phyloP scores from a whole-genome alignment of 495 filamentous ascomycete species.

The Aspergillus panamensis region DNA sequence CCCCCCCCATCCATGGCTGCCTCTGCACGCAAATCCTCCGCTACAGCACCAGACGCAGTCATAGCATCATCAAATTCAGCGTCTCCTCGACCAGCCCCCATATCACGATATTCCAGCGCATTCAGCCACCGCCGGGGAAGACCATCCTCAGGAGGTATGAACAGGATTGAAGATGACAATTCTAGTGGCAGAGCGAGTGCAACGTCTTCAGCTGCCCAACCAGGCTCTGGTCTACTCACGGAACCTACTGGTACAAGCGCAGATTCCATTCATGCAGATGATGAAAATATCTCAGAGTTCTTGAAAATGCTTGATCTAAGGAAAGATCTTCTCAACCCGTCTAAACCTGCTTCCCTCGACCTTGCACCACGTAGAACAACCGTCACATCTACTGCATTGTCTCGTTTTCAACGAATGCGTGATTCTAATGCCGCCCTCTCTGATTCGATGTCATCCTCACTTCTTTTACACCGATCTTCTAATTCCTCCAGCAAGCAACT shows the following conservation, averaged over 20 bases:
- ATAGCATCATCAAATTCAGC: slow-evolving; percentile 59
- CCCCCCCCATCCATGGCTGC: slow-evolving; percentile 51
- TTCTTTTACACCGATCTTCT: slow-evolving; percentile 76
- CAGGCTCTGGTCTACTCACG: slow-evolving; percentile 76
- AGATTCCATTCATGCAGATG: slow-evolving; percentile 77
- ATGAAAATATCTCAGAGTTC: slow-evolving; percentile 91
- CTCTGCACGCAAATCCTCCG: slow-evolving; percentile 38
- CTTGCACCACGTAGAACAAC: slow-evolving; percentile 58
- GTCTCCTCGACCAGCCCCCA: slow-evolving; percentile 72
- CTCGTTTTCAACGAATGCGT: slow-evolving; percentile 75
- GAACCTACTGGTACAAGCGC: slow-evolving; percentile 73
- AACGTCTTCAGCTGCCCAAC: slow-evolving; percentile 75
- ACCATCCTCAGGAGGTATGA: slow-evolving; percentile 67
- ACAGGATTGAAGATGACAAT: slow-evolving; percentile 77
- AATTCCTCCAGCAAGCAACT: slow-evolving; percentile 81
- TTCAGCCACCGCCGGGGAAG: slow-evolving; percentile 81
- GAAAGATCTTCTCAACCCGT: slow-evolving; percentile 72
- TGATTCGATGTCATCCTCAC: slow-evolving; percentile 82
- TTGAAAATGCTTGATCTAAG: slow-evolving; percentile 77
- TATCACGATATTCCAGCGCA: slow-evolving; percentile 72
- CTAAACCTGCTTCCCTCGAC: slow-evolving; percentile 52
- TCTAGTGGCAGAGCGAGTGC: slow-evolving; percentile 87
- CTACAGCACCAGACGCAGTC: slow-evolving; percentile 53
- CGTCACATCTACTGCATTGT: slow-evolving; percentile 58
- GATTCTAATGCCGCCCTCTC: slow-evolving; percentile 82